phyloP scores from a whole-genome alignment of 2,329 filamentous ascomycete genomes.

The Cercospora beticola region DNA sequence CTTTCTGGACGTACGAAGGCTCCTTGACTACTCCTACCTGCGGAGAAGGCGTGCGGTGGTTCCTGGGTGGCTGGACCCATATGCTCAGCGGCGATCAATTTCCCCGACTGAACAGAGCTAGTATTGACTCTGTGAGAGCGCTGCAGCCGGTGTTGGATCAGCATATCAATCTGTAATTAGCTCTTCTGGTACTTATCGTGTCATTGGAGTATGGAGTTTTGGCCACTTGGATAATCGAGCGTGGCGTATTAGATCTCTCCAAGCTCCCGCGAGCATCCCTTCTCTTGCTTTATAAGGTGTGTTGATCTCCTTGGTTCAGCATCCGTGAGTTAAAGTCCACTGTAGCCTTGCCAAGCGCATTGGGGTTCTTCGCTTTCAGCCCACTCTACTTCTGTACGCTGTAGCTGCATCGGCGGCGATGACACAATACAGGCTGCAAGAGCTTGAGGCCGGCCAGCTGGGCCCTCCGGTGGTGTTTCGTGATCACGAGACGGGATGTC shows the following conservation, averaged over 20 bases:
- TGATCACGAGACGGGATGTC: neutral
- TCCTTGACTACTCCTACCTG: neutral
- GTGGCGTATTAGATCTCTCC: neutral
- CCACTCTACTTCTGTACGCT: neutral
- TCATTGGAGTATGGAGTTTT: neutral
- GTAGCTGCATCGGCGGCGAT: neutral
- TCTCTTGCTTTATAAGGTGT: neutral
- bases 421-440: neutral
- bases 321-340: neutral
- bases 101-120: neutral
- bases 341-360: neutral
- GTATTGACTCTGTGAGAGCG: neutral
- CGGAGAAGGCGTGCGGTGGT: neutral
- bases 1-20: neutral
- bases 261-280: neutral
- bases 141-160: conserved; percentile 1
- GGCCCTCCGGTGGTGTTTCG: neutral
- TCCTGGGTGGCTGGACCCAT: neutral
- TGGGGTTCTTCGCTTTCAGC: neutral
- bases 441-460: neutral
- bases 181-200: neutral
- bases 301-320: neutral
- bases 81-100: conserved; percentile 1
- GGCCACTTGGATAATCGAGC: neutral
- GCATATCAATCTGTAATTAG: neutral